Conservation (phyloP, 345 rosid species). For the Diplotaxis tenuifolia region DNA sequence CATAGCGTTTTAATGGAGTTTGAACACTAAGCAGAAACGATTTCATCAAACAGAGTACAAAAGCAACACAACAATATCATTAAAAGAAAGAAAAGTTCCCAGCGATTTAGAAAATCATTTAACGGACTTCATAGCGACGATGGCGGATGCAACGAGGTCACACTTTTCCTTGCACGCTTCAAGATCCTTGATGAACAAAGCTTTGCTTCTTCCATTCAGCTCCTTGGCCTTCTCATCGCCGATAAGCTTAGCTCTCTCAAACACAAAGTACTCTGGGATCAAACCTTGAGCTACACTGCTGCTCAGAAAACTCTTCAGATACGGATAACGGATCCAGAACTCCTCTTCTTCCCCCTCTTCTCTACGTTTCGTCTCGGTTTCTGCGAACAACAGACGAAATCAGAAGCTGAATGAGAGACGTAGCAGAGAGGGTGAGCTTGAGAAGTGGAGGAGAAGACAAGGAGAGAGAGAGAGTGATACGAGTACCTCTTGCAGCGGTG, state of each 20-base stretch:
- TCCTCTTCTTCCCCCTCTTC: slow-evolving; percentile 19
- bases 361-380: not conserved
- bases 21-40: not conserved
- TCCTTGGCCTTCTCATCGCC: slow-evolving; percentile 21
- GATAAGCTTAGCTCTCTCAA: slow-evolving; percentile 3
- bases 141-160: not conserved
- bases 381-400: not conserved
- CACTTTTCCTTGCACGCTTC: not conserved
- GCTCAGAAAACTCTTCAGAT: not conserved
- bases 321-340: slow-evolving; percentile 17
- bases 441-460: too few relatives aligned
- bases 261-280: not conserved
- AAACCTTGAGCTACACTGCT: not conserved
- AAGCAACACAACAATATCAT: not conserved
- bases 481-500: not conserved
- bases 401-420: not conserved
- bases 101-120: not conserved
- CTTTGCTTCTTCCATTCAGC: slow-evolving; percentile 15
- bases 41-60: not conserved
- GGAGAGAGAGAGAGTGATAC: not conserved
- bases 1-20: not conserved
- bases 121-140: not conserved
- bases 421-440: too few relatives aligned
- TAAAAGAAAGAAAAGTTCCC: not conserved
- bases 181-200: not conserved